phyloP scores from a whole-genome alignment of 345 rosid species.

The Brassica rapa region DNA sequence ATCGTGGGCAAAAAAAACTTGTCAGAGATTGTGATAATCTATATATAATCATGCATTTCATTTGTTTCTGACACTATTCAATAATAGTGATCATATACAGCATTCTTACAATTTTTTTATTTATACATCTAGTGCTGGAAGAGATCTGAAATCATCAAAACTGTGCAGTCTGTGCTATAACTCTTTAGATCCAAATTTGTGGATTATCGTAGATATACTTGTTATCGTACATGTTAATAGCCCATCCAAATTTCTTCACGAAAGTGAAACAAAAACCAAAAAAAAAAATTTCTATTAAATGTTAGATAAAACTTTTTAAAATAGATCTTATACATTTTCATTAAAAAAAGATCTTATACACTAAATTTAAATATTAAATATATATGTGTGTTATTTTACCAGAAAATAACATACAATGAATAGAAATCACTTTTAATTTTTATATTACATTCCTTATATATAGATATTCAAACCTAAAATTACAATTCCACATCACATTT shows the following conservation, averaged over 20 bases:
- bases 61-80: neutral
- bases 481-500: neutral
- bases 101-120: neutral
- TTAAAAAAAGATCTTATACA: neutral
- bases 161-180: neutral
- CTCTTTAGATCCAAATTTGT: neutral
- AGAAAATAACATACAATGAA: neutral
- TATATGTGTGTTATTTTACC: neutral
- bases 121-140: neutral
- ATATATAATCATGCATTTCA: neutral
- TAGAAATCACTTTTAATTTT: neutral
- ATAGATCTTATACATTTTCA: neutral
- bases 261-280: neutral
- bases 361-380: neutral
- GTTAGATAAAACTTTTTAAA: neutral
- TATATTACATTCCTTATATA: neutral
- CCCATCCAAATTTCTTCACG: neutral
- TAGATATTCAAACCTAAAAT: neutral
- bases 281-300: neutral
- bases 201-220: neutral
- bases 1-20: neutral
- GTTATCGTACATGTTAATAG: neutral
- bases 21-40: neutral
- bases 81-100: neutral
- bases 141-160: neutral